These are phyloP conservation scores for Simplicillium aogashimaense DNA, from an alignment of 2,329 filamentous ascomycete species.

Conservation along the genomic window DNA sequence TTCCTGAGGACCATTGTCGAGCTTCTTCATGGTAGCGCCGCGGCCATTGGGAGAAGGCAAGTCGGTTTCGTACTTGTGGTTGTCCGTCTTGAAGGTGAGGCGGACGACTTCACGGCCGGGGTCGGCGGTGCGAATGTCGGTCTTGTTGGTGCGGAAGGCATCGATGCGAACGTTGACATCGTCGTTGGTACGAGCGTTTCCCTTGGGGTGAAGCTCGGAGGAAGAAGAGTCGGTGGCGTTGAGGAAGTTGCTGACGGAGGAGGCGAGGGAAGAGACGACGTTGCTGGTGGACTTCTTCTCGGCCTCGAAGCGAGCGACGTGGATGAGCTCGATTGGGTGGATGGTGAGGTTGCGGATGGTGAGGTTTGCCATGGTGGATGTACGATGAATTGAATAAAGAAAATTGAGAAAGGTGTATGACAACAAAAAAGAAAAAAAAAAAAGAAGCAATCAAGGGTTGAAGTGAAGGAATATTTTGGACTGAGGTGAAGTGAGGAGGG, in stretches of 20 bases:
- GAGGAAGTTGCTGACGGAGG: constrained; percentile 31
- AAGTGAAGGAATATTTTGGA: too few species aligned
- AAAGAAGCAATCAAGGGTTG: neutral
- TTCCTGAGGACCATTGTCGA: constrained; percentile 39
- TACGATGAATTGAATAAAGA: neutral
- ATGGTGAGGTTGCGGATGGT: constrained; percentile 76
- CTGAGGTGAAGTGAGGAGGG: too few species aligned
- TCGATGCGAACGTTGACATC: constrained; percentile 54
- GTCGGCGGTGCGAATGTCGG: constrained; percentile 48
- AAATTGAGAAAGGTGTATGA: neutral
- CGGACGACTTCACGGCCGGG: constrained; percentile 58
- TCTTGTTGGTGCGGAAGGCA: constrained; percentile 54
- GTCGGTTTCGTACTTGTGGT: constrained; percentile 56
- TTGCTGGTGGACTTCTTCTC: constrained; percentile 30
- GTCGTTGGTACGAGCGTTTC: constrained; percentile 49
- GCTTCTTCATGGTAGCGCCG: constrained; percentile 49
- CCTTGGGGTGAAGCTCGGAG: constrained; percentile 31
- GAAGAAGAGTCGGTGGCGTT: constrained; percentile 26
- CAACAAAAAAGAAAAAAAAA: neutral
- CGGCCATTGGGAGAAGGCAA: constrained; percentile 52
- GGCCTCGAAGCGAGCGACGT: constrained; percentile 61
- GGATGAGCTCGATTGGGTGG: constrained; percentile 61
- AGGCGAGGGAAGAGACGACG: constrained; percentile 34
- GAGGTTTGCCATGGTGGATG: constrained; percentile 38
- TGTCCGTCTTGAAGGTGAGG: constrained; percentile 59